Conservation (phyloP, 306 rosid genomes). For the Ziziphus jujuba region DNA sequence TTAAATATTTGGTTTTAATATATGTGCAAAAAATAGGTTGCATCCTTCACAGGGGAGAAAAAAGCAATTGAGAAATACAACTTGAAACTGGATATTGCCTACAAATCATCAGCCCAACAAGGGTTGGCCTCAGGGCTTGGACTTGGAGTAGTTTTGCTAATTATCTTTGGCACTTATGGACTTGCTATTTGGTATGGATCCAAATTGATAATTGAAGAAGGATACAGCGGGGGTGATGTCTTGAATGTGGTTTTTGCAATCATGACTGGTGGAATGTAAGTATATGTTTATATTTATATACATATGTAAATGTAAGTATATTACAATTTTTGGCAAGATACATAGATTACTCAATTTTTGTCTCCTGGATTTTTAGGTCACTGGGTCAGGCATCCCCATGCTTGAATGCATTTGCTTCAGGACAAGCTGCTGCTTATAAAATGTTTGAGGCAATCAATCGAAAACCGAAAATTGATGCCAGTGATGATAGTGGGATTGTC, state of each 20-base stretch:
- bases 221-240: conserved; percentile 28
- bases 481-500: no score
- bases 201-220: conserved; percentile 22
- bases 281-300: no score
- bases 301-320: no score
- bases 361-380: neutral
- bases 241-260: conserved; percentile 25
- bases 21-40: conserved; percentile 13
- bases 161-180: conserved; percentile 10
- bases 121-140: conserved; percentile 26
- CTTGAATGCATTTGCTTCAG: no score
- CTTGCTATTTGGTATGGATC: conserved; percentile 27
- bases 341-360: no score
- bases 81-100: conserved; percentile 7
- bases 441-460: no score
- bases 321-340: no score
- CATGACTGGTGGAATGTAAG: conserved; percentile 28
- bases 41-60: conserved; percentile 36
- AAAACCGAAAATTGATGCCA: no score
- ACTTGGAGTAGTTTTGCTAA: neutral
- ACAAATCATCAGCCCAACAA: conserved; percentile 23
- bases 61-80: conserved; percentile 18
- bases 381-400: neutral
- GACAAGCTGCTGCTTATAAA: no score
- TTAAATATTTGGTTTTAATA: neutral